phyloP scores from a whole-genome alignment of 1,284 basidiomycete genomes.

The Cerioporus squamosus region DNA sequence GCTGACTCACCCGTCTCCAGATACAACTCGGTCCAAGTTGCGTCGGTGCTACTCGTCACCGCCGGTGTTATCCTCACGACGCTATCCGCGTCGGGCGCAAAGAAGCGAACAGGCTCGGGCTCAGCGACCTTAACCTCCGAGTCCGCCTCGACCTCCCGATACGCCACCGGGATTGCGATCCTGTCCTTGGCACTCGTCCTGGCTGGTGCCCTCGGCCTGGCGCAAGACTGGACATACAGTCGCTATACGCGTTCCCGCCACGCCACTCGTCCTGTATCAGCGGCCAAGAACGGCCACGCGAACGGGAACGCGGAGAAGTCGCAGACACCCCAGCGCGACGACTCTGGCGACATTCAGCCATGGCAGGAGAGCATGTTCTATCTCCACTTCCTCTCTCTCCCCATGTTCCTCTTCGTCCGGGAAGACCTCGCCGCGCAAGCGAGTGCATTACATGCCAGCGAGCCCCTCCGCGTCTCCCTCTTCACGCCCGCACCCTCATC shows the following conservation, averaged over 20 bases:
- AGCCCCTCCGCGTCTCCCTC: constrained; percentile 30
- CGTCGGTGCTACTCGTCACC: constrained; percentile 82
- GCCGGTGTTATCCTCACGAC: constrained; percentile 85
- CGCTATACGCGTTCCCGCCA: constrained; percentile 53
- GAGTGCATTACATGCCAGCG: constrained; percentile 46
- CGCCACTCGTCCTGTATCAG: background rate
- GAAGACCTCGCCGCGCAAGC: constrained; percentile 57
- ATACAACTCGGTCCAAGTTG: constrained; percentile 70
- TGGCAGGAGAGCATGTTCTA: constrained; percentile 97
- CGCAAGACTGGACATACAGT: constrained; percentile 84
- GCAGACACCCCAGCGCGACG: background rate
- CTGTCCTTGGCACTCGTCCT: constrained; percentile 80
- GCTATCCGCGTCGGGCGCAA: constrained; percentile 60
- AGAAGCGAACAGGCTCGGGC: constrained; percentile 1
- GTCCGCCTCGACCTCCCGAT: constrained; percentile 41
- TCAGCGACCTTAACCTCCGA: background rate
- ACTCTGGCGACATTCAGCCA: constrained; percentile 30
- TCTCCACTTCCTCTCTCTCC: constrained; percentile 75
- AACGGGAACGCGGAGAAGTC: background rate
- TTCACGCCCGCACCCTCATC: no score
- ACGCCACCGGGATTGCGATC: constrained; percentile 75
- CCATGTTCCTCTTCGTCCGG: constrained; percentile 68
- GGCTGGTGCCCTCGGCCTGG: constrained; percentile 83
- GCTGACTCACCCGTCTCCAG: constrained; percentile 39
- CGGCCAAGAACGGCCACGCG: background rate